Evolutionary conservation across 176 grass and related monocot species (phyloP), one percentile per base, ranked within the genome.

Genomic region (Musa beccarii): DNA sequence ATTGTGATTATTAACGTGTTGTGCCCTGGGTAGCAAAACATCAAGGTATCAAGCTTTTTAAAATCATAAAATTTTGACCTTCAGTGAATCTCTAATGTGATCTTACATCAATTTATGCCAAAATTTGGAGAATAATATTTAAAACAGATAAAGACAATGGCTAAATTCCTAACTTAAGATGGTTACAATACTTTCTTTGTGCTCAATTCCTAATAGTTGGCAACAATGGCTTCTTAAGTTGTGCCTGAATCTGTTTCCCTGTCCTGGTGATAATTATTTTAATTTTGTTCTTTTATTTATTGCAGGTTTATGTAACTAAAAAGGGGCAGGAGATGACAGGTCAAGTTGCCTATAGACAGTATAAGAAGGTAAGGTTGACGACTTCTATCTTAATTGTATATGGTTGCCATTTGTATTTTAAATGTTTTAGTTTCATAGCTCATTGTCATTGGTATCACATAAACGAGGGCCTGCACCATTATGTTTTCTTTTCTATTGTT

Each of bases 231-330:
- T 20, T 72, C 9, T 21, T 53, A 10, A 52, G 49, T 72, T 72
- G 25, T 43, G 14, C 26, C 14, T 21, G 23, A 67, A 13, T 6
- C 10, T n/a, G 20, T 52, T 53, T 52, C 7, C 52, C 13, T 72
- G 80, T 50, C 66, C 89, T 76, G 87, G 85, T 92, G 82, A 77
- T 13, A 22, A 66, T 77, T 51, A 34, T 79, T 53, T 84, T 86
- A 63, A 53, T 81, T 11, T 0, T 43, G 34, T 43, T 43, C 4
- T 52, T 19, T 82, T 80, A 26, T 29, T 28, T 72, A 54, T 65
- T 90, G 73, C 85, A 96, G 93, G 84, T 92, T 79, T 96, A 96
- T 80, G 81, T 92, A 52, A 71, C 81, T 20, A 96, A 92, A 83
- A 82, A 83, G 76, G 93, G 93, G 13, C 73, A 92, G 72, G 93